A percentile compares a stretch with the other conserved stretches of the same genome.
phyloP scores from a whole-genome alignment of 2,329 filamentous ascomycete species.

The Hyphodiscus sp. region DNA sequence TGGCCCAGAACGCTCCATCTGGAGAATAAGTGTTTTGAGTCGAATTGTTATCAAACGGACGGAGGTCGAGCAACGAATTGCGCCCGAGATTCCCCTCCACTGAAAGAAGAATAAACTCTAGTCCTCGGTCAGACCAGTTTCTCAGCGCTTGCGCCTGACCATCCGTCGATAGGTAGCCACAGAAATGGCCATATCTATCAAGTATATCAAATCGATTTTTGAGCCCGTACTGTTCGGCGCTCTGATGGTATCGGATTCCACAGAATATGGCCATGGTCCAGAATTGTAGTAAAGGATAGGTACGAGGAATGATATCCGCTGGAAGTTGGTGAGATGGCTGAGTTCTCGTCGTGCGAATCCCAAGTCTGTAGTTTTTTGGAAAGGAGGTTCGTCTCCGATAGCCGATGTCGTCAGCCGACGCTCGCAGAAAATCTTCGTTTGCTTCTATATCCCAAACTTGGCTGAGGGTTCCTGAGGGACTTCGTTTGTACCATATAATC shows the following conservation, averaged over 20 bases:
- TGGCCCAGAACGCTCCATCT: neutral
- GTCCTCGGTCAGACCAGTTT: neutral
- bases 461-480: neutral
- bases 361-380: neutral
- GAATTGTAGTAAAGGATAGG: neutral
- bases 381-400: neutral
- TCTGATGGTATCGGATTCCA: neutral
- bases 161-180: neutral
- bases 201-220: neutral
- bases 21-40: neutral
- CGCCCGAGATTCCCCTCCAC: neutral
- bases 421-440: neutral
- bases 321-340: neutral
- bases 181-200: neutral
- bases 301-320: neutral
- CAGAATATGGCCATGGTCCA: neutral
- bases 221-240: neutral
- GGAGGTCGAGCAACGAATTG: neutral
- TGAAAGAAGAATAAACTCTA: neutral
- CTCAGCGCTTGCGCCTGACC: neutral
- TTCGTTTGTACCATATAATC: neutral
- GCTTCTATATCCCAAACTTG: neutral
- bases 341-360: neutral
- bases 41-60: neutral
- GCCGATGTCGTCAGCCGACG: neutral